Percentiles rank a stretch among this genome's conserved stretches.
phyloP scores from a whole-genome alignment of 2,329 filamentous ascomycete genomes.

The Colletotrichum sp. region DNA sequence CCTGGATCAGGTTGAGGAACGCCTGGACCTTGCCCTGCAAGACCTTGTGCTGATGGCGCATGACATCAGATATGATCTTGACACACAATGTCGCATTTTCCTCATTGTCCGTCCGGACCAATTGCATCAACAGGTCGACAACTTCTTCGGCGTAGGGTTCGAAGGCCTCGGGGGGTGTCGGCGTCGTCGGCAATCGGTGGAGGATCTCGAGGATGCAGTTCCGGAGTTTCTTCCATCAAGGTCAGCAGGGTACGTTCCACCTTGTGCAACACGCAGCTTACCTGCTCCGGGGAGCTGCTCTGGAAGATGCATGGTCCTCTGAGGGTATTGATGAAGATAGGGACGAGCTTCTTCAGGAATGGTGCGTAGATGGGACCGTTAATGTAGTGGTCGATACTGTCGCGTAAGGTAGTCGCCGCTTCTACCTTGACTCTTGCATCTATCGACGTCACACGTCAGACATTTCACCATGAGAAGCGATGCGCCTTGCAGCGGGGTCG shows the following conservation, averaged over 20 bases:
- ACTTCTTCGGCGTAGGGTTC: slow-evolving; percentile 89
- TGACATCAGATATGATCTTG: slow-evolving; percentile 97
- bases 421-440: slow-evolving; percentile 84
- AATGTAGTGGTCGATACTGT: slow-evolving; percentile 89
- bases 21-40: slow-evolving; percentile 81
- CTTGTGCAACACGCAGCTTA: slow-evolving; percentile 41
- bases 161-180: slow-evolving; percentile 77
- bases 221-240: slow-evolving; percentile 72
- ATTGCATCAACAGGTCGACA: slow-evolving; percentile 85
- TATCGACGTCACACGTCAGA: slow-evolving; percentile 39
- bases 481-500: slow-evolving; percentile 5
- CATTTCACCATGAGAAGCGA: neutral
- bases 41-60: slow-evolving; percentile 88
- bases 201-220: slow-evolving; percentile 95
- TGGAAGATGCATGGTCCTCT: slow-evolving; percentile 89
- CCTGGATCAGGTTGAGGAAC: slow-evolving; percentile 90
- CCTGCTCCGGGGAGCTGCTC: slow-evolving; percentile 88
- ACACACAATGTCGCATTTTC: slow-evolving; percentile 98
- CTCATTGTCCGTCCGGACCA: slow-evolving; percentile 93
- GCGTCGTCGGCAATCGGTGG: slow-evolving; percentile 78
- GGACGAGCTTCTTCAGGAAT: slow-evolving; percentile 88
- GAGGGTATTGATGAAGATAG: slow-evolving; percentile 85
- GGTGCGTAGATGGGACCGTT: slow-evolving; percentile 75
- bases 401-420: slow-evolving; percentile 84
- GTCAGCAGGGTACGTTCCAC: slow-evolving; percentile 23